Evolutionary conservation across 2,329 filamentous ascomycete genomes (phyloP), one percentile per base, ranked within the genome.

Genomic region (Trichoderma gracile): DNA sequence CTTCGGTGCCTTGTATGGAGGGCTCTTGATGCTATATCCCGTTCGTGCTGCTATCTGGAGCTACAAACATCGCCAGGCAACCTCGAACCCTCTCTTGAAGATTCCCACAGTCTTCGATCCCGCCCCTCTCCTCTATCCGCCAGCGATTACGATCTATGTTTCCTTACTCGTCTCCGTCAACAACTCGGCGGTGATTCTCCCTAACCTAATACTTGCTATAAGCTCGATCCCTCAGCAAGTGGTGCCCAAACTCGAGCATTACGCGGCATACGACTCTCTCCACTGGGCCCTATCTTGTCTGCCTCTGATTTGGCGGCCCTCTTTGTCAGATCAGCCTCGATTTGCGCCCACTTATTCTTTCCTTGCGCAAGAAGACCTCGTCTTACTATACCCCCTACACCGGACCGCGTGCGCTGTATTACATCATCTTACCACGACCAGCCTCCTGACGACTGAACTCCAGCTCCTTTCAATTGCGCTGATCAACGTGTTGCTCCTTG

Each of bases 41-140:
- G 62, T 89, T 45, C 80, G 87, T 64, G 76, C 89, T n/a, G 71
- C 81, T 6, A 68, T 77, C 19, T 84, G 84, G 81, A 77, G 79
- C 1, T 79, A 81, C 64, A 73, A 73, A 21, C 75, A 77, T 25
- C 74, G 76, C 19, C 73, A 68, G 5, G 75, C 80, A 3, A 75
- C 75, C n/a, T 75, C 68, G 30, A 70, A 68, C 65, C 69, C 81
- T 33, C 78, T 80, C 1, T 71, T 88, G 42, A 73, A 73, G 33
- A 80, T 97, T 43, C 92, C 93, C 0, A 79, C 86, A 4, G 83
- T 85, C n/a, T 96, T 97, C 76, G 94, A 98, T 72, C 93, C 93
- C 3, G 94, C 94, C 7, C 92, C 93, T 12, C 82, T 97, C n/a
- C 77, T 97, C 64, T 98, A 97, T 73, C 94, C 94, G 19, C 84